Base-by-base conservation (phyloP, 106 monocot species). In the Dendrobium chrysotoxum region DNA sequence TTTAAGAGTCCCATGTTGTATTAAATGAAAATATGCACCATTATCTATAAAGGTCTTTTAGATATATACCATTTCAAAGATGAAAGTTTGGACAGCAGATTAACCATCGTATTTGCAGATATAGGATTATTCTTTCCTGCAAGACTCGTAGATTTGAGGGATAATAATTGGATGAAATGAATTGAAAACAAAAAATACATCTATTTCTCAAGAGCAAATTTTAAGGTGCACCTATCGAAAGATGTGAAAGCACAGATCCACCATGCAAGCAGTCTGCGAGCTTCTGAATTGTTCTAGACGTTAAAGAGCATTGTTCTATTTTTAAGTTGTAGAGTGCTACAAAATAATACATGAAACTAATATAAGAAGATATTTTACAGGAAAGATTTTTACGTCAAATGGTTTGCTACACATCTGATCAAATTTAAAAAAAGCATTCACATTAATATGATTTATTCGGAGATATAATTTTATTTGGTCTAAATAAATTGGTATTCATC, bases 251-350 rank as follows among this genome's bases (percentile, higher is more conserved):
- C 57, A 79, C 81, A 77, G 88, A 91, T 16, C 50, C 92, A 28
- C 85, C 89, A 82, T 83, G 81, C 65, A 99, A 77, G 40, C 88
- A 85, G 77, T 99, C 98, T 20, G 91, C 80, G 70, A 95, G 83
- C 81, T 88, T 99, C 86, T 99, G 93, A 83, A 99, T 84, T 75
- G 98, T 93, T 88, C 95, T 88, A 72, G 98, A 93, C 85, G 98
- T 95, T 83, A 99, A 86, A 53, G 88, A 91, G 53, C 95, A 95
- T 50, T 90, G 81, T 83, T 99, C 92, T 77, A 99, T 87, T 84
- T 88, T 99, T 81, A 99, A 88, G 81, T 91, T 95, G 80, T 95
- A 99, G n/a, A 99, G 88, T 25, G 92, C 98, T 99, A 35, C 44
- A 88, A 82, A 68, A 53, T 25, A 83, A 79, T 79, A 40, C 45